phyloP scores from a whole-genome alignment of 768 basidiomycete species.

The Boletus reticulatus region DNA sequence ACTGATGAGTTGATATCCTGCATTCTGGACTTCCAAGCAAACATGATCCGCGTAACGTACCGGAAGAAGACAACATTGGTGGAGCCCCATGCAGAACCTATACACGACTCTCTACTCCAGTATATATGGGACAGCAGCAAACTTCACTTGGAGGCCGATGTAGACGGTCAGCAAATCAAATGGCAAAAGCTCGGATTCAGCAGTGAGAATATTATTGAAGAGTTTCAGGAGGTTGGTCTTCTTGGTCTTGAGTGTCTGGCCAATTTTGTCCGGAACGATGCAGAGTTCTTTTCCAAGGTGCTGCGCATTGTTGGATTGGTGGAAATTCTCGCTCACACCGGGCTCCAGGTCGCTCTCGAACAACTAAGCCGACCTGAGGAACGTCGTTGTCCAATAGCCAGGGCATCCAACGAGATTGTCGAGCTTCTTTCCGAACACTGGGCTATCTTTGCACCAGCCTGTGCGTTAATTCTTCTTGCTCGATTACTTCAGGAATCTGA shows the following conservation, averaged over 20 bases:
- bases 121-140: conserved; percentile 69
- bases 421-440: conserved; percentile 83
- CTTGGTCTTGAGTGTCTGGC: conserved; percentile 84
- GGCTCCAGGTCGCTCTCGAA: conserved; percentile 66
- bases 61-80: conserved; percentile 79
- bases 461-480: conserved; percentile 41
- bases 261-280: conserved; percentile 65
- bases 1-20: conserved; percentile 80
- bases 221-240: conserved; percentile 77
- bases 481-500: background rate
- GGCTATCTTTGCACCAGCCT: conserved; percentile 83
- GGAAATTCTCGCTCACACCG: conserved; percentile 4
- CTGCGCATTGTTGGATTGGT: background rate
- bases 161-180: conserved; percentile 49
- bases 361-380: conserved; percentile 73
- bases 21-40: conserved; percentile 86
- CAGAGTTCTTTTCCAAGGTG: conserved; percentile 76
- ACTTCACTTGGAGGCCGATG: conserved; percentile 51
- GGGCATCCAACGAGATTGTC: conserved; percentile 82
- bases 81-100: conserved; percentile 60
- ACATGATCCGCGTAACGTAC: conserved; percentile 74
- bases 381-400: conserved; percentile 79
- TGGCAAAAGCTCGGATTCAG: conserved; percentile 82
- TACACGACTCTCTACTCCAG: conserved; percentile 54
- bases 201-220: conserved; percentile 68